phyloP scores from a whole-genome alignment of 768 basidiomycete species.

The Russula griseocarnosa region DNA sequence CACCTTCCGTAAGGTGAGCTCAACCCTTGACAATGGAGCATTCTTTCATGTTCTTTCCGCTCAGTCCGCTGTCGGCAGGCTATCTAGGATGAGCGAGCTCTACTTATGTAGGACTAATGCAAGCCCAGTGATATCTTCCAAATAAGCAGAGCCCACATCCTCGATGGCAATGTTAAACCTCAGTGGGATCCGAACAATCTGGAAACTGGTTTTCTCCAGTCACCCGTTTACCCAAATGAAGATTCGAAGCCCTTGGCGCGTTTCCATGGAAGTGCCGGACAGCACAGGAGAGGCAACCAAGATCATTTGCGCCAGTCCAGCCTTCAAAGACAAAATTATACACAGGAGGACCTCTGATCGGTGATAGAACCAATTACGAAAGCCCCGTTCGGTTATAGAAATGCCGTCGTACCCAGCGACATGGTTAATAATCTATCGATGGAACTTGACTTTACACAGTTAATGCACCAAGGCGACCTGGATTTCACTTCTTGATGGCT shows the following conservation, averaged over 20 bases:
- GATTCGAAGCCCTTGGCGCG: not conserved
- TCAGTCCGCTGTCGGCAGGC: not conserved
- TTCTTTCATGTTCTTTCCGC: slow-evolving; percentile 10
- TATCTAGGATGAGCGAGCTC: not conserved
- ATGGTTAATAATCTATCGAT: slow-evolving; percentile 6
- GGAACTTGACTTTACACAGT: slow-evolving; percentile 1
- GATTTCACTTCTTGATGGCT: too few relatives aligned
- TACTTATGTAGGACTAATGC: not conserved
- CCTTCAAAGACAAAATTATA: slow-evolving; percentile 1
- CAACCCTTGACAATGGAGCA: slow-evolving; percentile 9
- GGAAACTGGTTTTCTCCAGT: not conserved
- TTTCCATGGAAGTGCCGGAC: not conserved
- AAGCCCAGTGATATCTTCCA: not conserved
- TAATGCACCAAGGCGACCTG: not conserved
- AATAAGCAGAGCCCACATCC: slow-evolving; percentile 9
- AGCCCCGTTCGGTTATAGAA: slow-evolving; percentile 12
- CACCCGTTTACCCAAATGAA: not conserved
- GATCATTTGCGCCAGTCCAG: slow-evolving; percentile 10
- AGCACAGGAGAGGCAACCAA: slow-evolving; percentile 14
- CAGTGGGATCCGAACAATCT: not conserved
- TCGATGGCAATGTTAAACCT: not conserved
- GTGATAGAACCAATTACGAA: slow-evolving; percentile 4
- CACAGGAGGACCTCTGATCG: not conserved
- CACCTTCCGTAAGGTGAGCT: slow-evolving; percentile 13
- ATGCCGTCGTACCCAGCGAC: slow-evolving; percentile 7